Conservation (phyloP, 2,329 filamentous ascomycete species). For the Penicillium hesseltinei region DNA sequence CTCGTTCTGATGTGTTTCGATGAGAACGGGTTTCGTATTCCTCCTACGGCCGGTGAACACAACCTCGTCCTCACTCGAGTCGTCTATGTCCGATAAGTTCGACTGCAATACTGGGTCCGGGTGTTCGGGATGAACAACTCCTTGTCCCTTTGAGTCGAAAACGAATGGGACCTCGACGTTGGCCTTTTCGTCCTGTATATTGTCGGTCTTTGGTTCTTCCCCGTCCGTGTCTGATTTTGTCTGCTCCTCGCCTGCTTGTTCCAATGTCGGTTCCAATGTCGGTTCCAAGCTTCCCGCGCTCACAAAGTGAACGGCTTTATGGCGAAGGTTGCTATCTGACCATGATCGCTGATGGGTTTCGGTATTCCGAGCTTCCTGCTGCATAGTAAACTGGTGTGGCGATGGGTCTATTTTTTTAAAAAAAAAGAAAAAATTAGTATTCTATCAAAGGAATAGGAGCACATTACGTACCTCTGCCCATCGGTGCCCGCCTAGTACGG, state of each 20-base stretch:
- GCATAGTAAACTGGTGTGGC: slow-evolving; percentile 45
- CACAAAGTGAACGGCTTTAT: slow-evolving; percentile 59
- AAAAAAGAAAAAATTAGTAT: not conserved
- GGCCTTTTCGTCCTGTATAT: slow-evolving; percentile 16
- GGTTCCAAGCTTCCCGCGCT: slow-evolving; percentile 53
- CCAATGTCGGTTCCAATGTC: slow-evolving; percentile 30
- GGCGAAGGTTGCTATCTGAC: slow-evolving; percentile 52
- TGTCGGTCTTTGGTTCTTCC: slow-evolving; percentile 3
- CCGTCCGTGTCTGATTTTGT: not conserved
- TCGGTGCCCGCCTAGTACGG: slow-evolving; percentile 15
- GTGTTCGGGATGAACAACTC: slow-evolving; percentile 28
- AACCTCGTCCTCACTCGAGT: slow-evolving; percentile 66
- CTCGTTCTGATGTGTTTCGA: slow-evolving; percentile 17
- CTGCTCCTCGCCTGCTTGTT: slow-evolving; percentile 2
- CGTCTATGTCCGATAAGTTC: slow-evolving; percentile 41
- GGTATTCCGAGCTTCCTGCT: slow-evolving; percentile 59
- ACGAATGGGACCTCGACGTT: slow-evolving; percentile 28
- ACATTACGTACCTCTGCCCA: not conserved
- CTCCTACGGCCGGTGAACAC: slow-evolving; percentile 39
- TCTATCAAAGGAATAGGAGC: not conserved
- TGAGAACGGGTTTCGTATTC: slow-evolving; percentile 13
- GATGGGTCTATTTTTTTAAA: slow-evolving; percentile 15
- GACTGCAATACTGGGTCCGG: slow-evolving; percentile 22
- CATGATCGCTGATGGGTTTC: slow-evolving; percentile 51
- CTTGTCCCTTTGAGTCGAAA: slow-evolving; percentile 36